Evolutionary conservation across 2,329 filamentous ascomycete species (phyloP).

Genomic region (Decorospora gaudefroyi): DNA sequence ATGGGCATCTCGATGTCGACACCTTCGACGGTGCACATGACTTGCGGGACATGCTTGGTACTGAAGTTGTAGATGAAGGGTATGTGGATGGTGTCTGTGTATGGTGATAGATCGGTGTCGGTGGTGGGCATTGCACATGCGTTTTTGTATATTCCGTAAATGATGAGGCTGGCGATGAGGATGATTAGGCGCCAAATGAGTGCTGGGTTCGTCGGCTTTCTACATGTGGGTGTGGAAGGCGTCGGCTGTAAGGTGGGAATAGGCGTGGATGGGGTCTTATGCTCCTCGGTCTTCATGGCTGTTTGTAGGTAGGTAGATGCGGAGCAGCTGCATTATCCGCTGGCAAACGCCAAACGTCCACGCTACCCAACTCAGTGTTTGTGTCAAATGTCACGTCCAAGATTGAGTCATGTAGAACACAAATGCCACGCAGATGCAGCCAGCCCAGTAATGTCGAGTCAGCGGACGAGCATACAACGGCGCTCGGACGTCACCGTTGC

Average conservation of each 20-base stretch:
- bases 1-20: constrained; percentile 40
- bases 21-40: constrained; percentile 36
- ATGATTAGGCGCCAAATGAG: constrained; percentile 19
- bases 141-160: constrained; percentile 13
- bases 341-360: constrained; percentile 11
- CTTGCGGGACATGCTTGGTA: constrained; percentile 30
- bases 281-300: constrained; percentile 27
- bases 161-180: constrained; percentile 8
- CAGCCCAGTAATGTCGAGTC: constrained; percentile 6
- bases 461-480: constrained; percentile 5
- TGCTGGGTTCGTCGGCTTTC: constrained; percentile 26
- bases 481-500: constrained; percentile 12
- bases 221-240: constrained; percentile 23
- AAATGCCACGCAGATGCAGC: too few relatives aligned
- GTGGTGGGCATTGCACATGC: constrained; percentile 16
- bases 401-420: too few relatives aligned
- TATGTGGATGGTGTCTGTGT: constrained; percentile 38
- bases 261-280: constrained; percentile 17
- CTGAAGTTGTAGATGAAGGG: constrained; percentile 39
- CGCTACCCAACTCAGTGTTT: constrained; percentile 16
- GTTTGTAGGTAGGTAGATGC: constrained; percentile 20
- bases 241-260: neutral
- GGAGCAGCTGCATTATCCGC: constrained; percentile 14
- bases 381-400: constrained; percentile 18
- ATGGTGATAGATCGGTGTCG: constrained; percentile 16